A percentile compares a stretch with the other conserved stretches of the same genome.
These are phyloP conservation scores for Plenodomus tracheiphilus DNA, from an alignment of 2,329 filamentous ascomycete genomes.

Conservation along the genomic window DNA sequence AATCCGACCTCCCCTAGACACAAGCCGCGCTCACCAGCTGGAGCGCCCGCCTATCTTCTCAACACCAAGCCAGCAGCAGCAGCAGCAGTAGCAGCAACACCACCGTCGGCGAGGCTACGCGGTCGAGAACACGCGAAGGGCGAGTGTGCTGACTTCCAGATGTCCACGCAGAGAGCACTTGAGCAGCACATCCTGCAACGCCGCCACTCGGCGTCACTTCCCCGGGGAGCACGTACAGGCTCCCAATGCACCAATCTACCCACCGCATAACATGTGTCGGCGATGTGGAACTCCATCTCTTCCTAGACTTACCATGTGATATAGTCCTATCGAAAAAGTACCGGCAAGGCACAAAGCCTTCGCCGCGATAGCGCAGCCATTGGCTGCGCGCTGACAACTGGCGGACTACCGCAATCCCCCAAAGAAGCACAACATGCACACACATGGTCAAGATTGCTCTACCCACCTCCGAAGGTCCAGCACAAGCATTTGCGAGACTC, in stretches of 20 bases:
- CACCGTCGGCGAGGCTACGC: too few relatives aligned
- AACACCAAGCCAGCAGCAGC: background rate
- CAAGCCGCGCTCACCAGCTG: background rate
- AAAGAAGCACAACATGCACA: background rate
- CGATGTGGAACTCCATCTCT: background rate
- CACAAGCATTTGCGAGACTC: background rate
- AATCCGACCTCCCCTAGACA: background rate
- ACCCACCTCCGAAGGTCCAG: background rate
- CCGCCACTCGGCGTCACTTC: too few relatives aligned
- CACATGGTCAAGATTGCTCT: background rate
- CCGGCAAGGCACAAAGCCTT: background rate
- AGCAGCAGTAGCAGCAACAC: too few relatives aligned
- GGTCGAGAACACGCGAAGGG: too few relatives aligned
- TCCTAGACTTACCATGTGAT: background rate
- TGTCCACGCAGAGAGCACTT: too few relatives aligned
- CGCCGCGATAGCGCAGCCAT: background rate
- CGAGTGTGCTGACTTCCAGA: background rate
- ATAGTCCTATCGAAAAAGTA: background rate
- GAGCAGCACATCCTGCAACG: too few relatives aligned
- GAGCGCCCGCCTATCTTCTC: background rate
- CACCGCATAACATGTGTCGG: too few relatives aligned
- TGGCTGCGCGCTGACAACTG: background rate
- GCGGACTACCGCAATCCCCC: background rate
- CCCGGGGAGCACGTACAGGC: background rate
- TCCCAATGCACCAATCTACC: background rate